phyloP scores from a whole-genome alignment of 169 alveolate genomes.

The Eimeria praecox region DNA sequence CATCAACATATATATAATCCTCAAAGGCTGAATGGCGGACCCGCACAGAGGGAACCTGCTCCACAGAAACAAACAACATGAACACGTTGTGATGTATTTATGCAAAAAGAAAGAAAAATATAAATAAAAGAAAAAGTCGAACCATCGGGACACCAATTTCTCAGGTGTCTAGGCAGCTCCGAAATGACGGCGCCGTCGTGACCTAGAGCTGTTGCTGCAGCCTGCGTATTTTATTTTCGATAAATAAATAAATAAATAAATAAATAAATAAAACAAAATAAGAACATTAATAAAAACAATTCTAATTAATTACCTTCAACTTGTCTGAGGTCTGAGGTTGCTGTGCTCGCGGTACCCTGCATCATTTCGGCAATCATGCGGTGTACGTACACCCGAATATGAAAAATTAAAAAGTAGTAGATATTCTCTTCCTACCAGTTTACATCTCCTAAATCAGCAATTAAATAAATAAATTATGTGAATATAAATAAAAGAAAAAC shows the following conservation, averaged over 20 bases:
- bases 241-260: not conserved
- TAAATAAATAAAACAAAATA: not conserved
- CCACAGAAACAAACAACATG: too few species aligned
- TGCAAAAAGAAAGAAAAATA: too few species aligned
- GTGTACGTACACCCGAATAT: not conserved
- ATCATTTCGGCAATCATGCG: not conserved
- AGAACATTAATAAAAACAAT: not conserved
- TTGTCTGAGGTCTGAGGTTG: not conserved
- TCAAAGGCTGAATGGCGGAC: slow-evolving; percentile 11
- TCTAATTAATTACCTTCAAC: not conserved
- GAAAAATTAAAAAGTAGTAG: not conserved
- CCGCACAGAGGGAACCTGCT: slow-evolving; percentile 78
- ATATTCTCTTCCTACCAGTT: too few species aligned
- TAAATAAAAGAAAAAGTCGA: not conserved
- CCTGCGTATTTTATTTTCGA: not conserved
- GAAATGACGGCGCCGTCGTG: slow-evolving; percentile 6
- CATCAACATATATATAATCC: too few species aligned
- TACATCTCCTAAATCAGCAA: not conserved
- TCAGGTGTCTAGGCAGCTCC: slow-evolving; percentile 52
- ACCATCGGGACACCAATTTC: slow-evolving; percentile 78
- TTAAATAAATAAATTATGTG: not conserved
- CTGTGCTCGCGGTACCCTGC: slow-evolving; percentile 5
- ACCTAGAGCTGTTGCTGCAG: slow-evolving; percentile 5
- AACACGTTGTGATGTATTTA: too few species aligned
- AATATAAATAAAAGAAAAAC: not conserved